Evolutionary conservation across 495 filamentous ascomycete species (phyloP), one percentile per base, ranked within the genome.

Genomic region (Cenococcum geophilum): DNA sequence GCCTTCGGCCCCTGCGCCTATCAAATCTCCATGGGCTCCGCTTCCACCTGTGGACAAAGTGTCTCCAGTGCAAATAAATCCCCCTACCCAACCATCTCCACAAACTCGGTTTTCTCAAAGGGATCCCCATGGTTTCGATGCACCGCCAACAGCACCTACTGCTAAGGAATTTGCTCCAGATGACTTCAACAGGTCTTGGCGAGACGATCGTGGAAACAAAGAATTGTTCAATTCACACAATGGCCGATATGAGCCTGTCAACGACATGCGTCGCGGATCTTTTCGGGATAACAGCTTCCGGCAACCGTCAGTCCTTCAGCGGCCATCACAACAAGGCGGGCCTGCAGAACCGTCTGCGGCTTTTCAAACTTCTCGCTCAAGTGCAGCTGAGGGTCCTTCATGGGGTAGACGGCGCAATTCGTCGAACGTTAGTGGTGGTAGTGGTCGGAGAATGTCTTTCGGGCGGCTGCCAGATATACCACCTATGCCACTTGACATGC

Each of bases 211-310:
- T 10, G 81, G 77, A 21, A 76, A 76, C 32, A 83, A 83, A 60
- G 91, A 97, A 71, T 80, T 99, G 0, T 99, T 83, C 73, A 96
- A 97, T 72, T 95, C 93, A 10, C 86, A 95, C 42, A 96, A 90
- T 49, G 93, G 95, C 22, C 86, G 90, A 45, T 95, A 96, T 67
- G 93, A 99, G 68, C 92, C 95, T 5, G 95, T 91, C 6, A 77
- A 81, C 45, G 89, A 95, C 59, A 79, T 76, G 23, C 86, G 89
- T 42, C 82, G 89, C 62, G 82, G 82, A 22, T 81, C 85, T n/a
- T 76, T 83, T 50, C 81, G 81, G 51, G 89, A 93, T 50, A 76
- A 76, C 52, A 80, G 80, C 53, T 80, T 83, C 55, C 82, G 89
- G 34, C 83, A 92, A 61, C 88, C 90, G 22, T 80, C 91, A 27